Evolutionary conservation across 352 stramenopile species (phyloP).

Genomic region (Phytophthora idaei): DNA sequence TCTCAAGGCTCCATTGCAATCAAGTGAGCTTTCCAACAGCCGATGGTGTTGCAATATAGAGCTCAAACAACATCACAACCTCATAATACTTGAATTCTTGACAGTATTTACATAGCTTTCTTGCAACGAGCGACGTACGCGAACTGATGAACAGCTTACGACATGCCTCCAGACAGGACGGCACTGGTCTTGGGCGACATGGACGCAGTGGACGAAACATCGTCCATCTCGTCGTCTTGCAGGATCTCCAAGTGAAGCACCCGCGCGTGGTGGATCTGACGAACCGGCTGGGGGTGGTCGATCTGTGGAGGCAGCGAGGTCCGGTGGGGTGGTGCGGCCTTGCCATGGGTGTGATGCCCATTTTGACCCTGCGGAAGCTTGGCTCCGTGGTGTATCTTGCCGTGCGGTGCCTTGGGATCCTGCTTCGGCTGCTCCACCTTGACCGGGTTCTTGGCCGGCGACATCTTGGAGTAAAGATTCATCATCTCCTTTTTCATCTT

Average conservation of each 20-base stretch:
- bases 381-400: slow-evolving; percentile 27
- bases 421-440: slow-evolving; percentile 37
- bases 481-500: slow-evolving; percentile 51
- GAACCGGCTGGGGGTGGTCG: slow-evolving; percentile 34
- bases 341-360: slow-evolving; percentile 23
- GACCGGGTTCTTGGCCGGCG: slow-evolving; percentile 33
- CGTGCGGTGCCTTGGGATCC: slow-evolving; percentile 22
- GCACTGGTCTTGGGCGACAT: slow-evolving; percentile 43
- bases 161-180: slow-evolving; percentile 21
- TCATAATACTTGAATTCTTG: slow-evolving; percentile 31
- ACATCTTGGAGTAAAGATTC: slow-evolving; percentile 40
- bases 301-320: slow-evolving; percentile 35
- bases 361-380: slow-evolving; percentile 24
- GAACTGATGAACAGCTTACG: slow-evolving; percentile 10
- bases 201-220: slow-evolving; percentile 29
- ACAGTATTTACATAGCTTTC: slow-evolving; percentile 28
- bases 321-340: slow-evolving; percentile 25
- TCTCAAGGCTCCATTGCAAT: background rate
- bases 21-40: slow-evolving; percentile 6
- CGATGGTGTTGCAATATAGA: slow-evolving; percentile 32
- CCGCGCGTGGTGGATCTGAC: slow-evolving; percentile 33
- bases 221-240: slow-evolving; percentile 37
- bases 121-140: slow-evolving; percentile 1
- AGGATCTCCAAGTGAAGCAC: slow-evolving; percentile 37
- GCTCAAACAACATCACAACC: slow-evolving; percentile 24